Conservation (phyloP, 1,284 basidiomycete species). For the Apiotrichum mycotoxinovorans region DNA sequence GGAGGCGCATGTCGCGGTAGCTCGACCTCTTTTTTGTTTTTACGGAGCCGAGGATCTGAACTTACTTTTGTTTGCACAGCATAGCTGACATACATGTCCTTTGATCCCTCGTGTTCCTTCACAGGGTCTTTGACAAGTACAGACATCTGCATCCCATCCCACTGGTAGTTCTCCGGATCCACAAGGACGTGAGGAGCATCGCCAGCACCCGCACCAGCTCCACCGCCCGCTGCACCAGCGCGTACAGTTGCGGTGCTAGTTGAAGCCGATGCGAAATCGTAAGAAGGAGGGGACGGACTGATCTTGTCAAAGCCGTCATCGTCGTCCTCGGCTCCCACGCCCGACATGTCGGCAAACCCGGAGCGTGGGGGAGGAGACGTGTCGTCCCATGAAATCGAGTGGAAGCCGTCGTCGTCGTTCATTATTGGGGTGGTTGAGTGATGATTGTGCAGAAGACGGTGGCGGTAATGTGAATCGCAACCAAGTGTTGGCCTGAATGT, state of each 20-base stretch:
- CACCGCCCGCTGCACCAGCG: background rate
- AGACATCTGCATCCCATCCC: conserved; percentile 76
- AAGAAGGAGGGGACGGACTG: conserved; percentile 22
- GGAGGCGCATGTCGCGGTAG: background rate
- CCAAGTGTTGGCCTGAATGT: too few species aligned
- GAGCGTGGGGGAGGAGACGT: conserved; percentile 26
- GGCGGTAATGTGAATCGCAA: background rate
- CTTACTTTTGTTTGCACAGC: conserved; percentile 81
- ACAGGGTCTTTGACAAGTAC: conserved; percentile 85
- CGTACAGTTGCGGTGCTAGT: conserved; percentile 11
- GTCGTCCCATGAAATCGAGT: conserved; percentile 48
- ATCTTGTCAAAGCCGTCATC: conserved; percentile 46
- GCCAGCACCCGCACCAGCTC: too few species aligned
- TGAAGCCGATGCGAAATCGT: conserved; percentile 1
- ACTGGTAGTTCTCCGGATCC: conserved; percentile 50
- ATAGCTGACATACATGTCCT: conserved; percentile 95
- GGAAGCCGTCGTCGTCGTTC: conserved; percentile 45
- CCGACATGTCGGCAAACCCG: conserved; percentile 24
- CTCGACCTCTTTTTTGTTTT: too few species aligned
- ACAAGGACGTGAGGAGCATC: background rate
- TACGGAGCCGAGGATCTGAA: background rate
- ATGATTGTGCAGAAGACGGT: background rate
- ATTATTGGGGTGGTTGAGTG: conserved; percentile 16
- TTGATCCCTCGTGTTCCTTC: conserved; percentile 92
- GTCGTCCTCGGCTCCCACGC: conserved; percentile 24